phyloP scores from a whole-genome alignment of 768 basidiomycete genomes.

The Gyrodon lividus region DNA sequence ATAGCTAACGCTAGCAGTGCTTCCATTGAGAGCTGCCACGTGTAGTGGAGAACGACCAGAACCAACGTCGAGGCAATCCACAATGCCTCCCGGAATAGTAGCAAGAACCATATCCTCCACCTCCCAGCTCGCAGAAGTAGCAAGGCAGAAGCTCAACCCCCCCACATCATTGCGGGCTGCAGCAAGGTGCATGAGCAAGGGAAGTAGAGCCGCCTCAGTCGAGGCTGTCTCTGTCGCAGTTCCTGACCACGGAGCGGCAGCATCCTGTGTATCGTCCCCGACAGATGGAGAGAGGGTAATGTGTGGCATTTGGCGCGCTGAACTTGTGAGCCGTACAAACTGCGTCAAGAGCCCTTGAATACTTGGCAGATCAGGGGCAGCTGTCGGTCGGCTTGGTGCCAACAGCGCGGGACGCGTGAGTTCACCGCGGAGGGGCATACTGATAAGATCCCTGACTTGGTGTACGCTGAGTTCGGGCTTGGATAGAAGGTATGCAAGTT shows the following conservation, averaged over 20 bases:
- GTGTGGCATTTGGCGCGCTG: constrained; percentile 36
- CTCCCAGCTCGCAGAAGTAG: constrained; percentile 24
- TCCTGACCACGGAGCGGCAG: constrained; percentile 69
- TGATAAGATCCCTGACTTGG: constrained; percentile 74
- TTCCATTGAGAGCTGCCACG: constrained; percentile 72
- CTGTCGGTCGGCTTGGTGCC: constrained; percentile 41
- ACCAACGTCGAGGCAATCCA: constrained; percentile 68
- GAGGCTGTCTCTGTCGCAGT: constrained; percentile 74
- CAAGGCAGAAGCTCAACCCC: constrained; percentile 59
- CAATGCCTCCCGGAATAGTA: constrained; percentile 61
- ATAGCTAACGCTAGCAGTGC: constrained; percentile 37
- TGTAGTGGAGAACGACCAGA: constrained; percentile 79
- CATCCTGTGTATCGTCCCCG: constrained; percentile 42
- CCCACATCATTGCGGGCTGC: constrained; percentile 68
- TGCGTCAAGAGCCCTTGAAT: constrained; percentile 67
- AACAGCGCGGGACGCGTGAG: constrained; percentile 58
- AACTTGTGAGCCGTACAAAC: constrained; percentile 60
- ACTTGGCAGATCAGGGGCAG: constrained; percentile 51
- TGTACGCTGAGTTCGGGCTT: constrained; percentile 70
- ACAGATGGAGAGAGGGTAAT: constrained; percentile 33
- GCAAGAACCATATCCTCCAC: constrained; percentile 17
- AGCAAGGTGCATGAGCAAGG: constrained; percentile 78
- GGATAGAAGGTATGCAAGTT: constrained; percentile 86
- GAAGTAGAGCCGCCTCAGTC: constrained; percentile 69
- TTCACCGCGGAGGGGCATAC: constrained; percentile 84